Evolutionary conservation across 1,284 basidiomycete species (phyloP).

Genomic region (Malassezia slooffiae): DNA sequence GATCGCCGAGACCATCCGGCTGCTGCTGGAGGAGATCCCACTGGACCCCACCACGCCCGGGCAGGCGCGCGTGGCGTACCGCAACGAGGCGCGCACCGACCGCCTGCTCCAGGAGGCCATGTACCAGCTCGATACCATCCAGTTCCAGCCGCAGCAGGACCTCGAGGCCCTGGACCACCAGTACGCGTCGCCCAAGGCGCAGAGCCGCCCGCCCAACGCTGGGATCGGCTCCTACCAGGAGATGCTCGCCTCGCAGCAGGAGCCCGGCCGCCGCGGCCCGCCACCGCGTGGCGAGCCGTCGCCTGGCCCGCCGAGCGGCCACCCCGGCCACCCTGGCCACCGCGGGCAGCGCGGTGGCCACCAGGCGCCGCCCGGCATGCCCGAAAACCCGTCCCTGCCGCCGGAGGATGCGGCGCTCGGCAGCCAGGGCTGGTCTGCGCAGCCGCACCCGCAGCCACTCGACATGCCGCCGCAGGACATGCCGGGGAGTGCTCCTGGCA

Average conservation of each 20-base stretch:
- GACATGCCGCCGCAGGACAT: background rate
- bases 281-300: too few species aligned
- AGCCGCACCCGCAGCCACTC: background rate
- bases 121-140: constrained; percentile 14
- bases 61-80: constrained; percentile 61
- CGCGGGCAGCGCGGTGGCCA: too few species aligned
- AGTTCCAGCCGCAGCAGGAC: constrained; percentile 12
- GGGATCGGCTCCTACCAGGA: too few species aligned
- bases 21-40: constrained; percentile 70
- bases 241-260: too few species aligned
- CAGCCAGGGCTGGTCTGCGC: constrained; percentile 15
- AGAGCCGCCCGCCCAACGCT: too few species aligned
- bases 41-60: constrained; percentile 70
- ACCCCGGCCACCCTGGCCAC: too few species aligned
- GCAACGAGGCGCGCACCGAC: constrained; percentile 15
- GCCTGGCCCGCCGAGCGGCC: too few species aligned
- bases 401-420: constrained; percentile 6
- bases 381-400: too few species aligned
- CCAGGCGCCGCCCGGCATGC: too few species aligned
- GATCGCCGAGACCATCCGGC: constrained; percentile 67
- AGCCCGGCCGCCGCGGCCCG: too few species aligned
- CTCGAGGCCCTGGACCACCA: background rate
- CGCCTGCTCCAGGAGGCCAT: constrained; percentile 14
- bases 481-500: background rate
- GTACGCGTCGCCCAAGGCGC: constrained; percentile 7